phyloP scores from a whole-genome alignment of 768 basidiomycete genomes.

The Cystobasidium tubakii region DNA sequence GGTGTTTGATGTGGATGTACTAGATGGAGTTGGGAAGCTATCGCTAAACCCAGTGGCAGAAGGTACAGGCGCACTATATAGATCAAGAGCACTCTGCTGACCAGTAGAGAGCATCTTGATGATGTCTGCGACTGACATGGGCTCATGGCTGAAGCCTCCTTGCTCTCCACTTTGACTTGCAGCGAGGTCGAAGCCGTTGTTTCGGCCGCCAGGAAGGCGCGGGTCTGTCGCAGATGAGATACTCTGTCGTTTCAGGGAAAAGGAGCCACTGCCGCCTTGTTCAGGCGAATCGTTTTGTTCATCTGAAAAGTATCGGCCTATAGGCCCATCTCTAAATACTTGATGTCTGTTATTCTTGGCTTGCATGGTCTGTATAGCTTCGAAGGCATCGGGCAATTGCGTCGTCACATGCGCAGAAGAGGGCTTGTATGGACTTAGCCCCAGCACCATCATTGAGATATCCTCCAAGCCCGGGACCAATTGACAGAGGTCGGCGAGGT shows the following conservation, averaged over 20 bases:
- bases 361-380: background rate
- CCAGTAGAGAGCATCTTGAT: slow-evolving; percentile 8
- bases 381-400: background rate
- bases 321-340: background rate
- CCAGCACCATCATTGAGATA: slow-evolving; percentile 13
- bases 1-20: slow-evolving; percentile 3
- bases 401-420: background rate
- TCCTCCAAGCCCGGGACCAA: slow-evolving; percentile 7
- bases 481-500: slow-evolving; percentile 22
- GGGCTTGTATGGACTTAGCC: slow-evolving; percentile 1
- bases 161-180: background rate
- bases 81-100: background rate
- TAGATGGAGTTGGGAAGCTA: background rate
- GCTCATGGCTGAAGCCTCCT: background rate
- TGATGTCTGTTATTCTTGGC: background rate
- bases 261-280: background rate
- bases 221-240: background rate
- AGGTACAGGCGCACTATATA: background rate
- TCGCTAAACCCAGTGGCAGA: background rate
- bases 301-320: slow-evolving; percentile 2
- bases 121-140: slow-evolving; percentile 8
- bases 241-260: background rate
- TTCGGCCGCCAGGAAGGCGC: background rate
- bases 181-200: background rate
- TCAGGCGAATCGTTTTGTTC: background rate